Evolutionary conservation across 2,329 filamentous ascomycete species (phyloP).

Genomic region (Penicillium sp.): DNA sequence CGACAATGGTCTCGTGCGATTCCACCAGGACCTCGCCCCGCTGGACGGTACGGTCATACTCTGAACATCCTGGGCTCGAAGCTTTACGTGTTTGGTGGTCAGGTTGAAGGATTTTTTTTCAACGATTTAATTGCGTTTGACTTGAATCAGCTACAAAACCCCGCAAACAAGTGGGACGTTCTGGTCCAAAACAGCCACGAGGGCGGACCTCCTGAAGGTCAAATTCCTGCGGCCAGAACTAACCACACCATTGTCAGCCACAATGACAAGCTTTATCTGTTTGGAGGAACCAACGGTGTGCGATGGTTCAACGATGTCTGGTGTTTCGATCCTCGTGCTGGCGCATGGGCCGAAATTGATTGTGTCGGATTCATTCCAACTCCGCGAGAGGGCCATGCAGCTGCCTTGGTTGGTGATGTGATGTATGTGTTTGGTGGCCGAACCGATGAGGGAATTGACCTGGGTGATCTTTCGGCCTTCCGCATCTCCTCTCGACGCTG

Average conservation of each 20-base stretch:
- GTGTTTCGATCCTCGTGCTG: conserved; percentile 83
- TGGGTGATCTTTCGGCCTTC: conserved; percentile 90
- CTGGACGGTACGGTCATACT: conserved; percentile 92
- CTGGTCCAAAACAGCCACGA: conserved; percentile 73
- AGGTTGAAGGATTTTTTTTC: conserved; percentile 97
- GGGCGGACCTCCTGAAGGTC: conserved; percentile 58
- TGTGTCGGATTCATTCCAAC: conserved; percentile 98
- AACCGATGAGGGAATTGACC: conserved; percentile 86
- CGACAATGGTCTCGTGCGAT: conserved; percentile 96
- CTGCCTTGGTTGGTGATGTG: conserved; percentile 89
- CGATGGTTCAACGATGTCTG: conserved; percentile 99
- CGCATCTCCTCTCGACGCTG: conserved; percentile 80
- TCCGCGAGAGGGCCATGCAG: conserved; percentile 89
- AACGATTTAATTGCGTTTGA: conserved; percentile 96
- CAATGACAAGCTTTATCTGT: conserved; percentile 94
- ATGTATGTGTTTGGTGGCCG: conserved; percentile 99
- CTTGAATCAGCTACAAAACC: conserved; percentile 87
- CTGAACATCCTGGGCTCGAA: conserved; percentile 95
- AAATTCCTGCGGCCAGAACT: conserved; percentile 82
- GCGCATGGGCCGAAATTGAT: conserved; percentile 84
- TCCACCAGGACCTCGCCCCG: conserved; percentile 79
- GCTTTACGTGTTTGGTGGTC: conserved; percentile 95
- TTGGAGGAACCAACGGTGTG: conserved; percentile 92
- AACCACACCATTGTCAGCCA: conserved; percentile 92
- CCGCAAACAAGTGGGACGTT: conserved; percentile 91